A percentile compares a stretch with the other conserved stretches of the same genome.
Conservation (phyloP, 2,329 filamentous ascomycete genomes). For the Huntiella abstrusa region DNA sequence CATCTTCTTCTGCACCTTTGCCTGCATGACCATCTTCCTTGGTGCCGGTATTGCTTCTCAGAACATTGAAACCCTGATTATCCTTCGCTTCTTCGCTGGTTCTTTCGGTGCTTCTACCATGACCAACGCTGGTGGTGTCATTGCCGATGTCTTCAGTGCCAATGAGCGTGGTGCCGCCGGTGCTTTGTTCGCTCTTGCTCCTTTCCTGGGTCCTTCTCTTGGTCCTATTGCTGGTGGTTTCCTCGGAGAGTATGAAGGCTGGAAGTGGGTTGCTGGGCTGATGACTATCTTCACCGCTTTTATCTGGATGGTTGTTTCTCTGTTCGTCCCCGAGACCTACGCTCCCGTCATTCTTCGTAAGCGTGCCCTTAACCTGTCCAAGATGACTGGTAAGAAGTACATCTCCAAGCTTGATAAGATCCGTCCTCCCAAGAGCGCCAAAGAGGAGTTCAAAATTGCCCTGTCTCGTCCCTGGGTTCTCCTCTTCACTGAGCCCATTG, state of each 20-base stretch:
- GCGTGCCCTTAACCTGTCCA: slow-evolving; percentile 30
- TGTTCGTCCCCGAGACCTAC: slow-evolving; percentile 42
- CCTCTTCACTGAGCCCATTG: slow-evolving; percentile 47
- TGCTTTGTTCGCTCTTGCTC: slow-evolving; percentile 40
- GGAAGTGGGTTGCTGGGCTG: slow-evolving; percentile 47
- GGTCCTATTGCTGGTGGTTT: slow-evolving; percentile 46
- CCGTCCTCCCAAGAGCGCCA: slow-evolving; percentile 24
- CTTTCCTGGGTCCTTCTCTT: slow-evolving; percentile 42
- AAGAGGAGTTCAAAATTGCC: slow-evolving; percentile 32
- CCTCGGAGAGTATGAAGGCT: slow-evolving; percentile 37
- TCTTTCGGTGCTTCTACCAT: slow-evolving; percentile 43
- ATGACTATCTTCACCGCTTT: slow-evolving; percentile 41
- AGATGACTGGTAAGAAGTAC: slow-evolving; percentile 36
- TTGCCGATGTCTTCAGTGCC: slow-evolving; percentile 43
- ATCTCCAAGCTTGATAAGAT: slow-evolving; percentile 28
- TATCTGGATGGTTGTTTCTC: slow-evolving; percentile 33
- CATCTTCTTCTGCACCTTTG: slow-evolving; percentile 40
- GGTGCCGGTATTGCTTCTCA: slow-evolving; percentile 36
- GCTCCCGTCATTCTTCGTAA: slow-evolving; percentile 35
- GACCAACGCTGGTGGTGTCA: slow-evolving; percentile 42
- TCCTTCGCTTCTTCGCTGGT: slow-evolving; percentile 52
- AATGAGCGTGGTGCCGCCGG: slow-evolving; percentile 37
- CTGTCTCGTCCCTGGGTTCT: slow-evolving; percentile 46
- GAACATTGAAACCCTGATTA: slow-evolving; percentile 39
- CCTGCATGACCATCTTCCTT: slow-evolving; percentile 40